Base-by-base conservation (phyloP, 1,284 basidiomycete species). In the Puccinia coronata region DNA sequence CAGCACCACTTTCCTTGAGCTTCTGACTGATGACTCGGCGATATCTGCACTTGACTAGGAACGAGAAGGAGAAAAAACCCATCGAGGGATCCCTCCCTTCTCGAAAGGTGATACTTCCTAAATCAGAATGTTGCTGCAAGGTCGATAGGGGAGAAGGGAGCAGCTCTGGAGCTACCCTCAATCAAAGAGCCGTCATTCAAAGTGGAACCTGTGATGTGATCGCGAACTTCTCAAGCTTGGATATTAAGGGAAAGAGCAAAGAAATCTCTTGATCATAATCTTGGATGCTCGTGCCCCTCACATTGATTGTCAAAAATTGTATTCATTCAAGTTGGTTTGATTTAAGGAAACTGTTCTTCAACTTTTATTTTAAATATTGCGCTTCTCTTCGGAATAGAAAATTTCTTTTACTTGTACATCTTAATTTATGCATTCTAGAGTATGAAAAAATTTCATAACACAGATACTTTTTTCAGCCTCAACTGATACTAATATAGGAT, bases 221-320 rank as follows among this genome's bases (percentile, higher is more conserved):
- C 61, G 20, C 31, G 4, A 36, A 36, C 20, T 63, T 41, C 20
- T 20, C 34, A 6, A 41, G 2, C 9, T 36, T 41, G 14, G 61
- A 63, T 36, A 41, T 63, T 36, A 63, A 63, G 36, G 61, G 59
- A 8, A 63, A 63, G 61, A 36, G 61, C 34, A 63, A 41, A 63
- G 61, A 63, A 34, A 63, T 12, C 51, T 53, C 18, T 53, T 53
- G 3, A 53, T n/a, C 23, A 8, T n/a, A 53, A 23, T 53, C 51
- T n/a, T n/a, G n/a, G n/a, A n/a, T n/a, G n/a, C n/a, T n/a, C n/a
- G n/a, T n/a, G n/a, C n/a, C n/a, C n/a, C n/a, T n/a, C n/a, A n/a
- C n/a, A n/a, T n/a, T n/a, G n/a, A n/a, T n/a, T n/a, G n/a, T n/a
- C n/a, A n/a, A n/a, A n/a, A n/a, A n/a, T n/a, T n/a, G n/a, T n/a